A percentile compares a stretch with the other conserved stretches of the same genome.
phyloP scores from a whole-genome alignment of 306 rosid genomes.

The Oxytropis ochrocephala region DNA sequence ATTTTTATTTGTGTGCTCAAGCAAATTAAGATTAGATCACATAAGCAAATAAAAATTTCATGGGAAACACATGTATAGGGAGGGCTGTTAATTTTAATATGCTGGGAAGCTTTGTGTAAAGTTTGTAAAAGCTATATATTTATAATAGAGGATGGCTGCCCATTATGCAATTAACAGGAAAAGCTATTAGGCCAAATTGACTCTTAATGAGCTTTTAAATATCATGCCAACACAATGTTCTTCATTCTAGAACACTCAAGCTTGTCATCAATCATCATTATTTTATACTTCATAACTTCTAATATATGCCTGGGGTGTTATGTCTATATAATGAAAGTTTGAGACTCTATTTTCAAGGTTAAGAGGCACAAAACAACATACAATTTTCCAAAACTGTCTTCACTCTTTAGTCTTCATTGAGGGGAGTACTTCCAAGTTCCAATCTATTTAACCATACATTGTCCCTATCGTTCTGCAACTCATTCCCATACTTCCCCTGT shows the following conservation, averaged over 20 bases:
- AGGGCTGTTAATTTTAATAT: background rate
- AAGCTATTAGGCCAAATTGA: background rate
- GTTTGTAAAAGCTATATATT: background rate
- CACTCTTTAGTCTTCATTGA: background rate
- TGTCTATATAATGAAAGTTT: background rate
- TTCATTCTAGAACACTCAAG: background rate
- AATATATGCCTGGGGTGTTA: background rate
- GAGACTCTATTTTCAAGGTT: background rate
- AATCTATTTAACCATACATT: background rate
- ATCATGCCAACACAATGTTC: background rate
- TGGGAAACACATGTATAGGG: background rate
- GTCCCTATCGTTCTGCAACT: background rate
- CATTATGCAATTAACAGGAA: background rate
- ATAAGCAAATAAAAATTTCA: background rate
- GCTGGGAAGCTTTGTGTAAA: background rate
- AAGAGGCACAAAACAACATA: slow-evolving; percentile 1
- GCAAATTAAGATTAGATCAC: background rate
- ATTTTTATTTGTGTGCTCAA: background rate
- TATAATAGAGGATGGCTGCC: background rate
- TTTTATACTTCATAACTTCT: background rate
- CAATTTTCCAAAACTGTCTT: background rate
- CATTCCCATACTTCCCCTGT: background rate
- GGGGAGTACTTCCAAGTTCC: background rate
- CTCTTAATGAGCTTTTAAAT: background rate
- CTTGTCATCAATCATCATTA: background rate